These are phyloP conservation scores for Pleurotus citrinopileatus DNA, from an alignment of 768 basidiomycete species.

Conservation along the genomic window DNA sequence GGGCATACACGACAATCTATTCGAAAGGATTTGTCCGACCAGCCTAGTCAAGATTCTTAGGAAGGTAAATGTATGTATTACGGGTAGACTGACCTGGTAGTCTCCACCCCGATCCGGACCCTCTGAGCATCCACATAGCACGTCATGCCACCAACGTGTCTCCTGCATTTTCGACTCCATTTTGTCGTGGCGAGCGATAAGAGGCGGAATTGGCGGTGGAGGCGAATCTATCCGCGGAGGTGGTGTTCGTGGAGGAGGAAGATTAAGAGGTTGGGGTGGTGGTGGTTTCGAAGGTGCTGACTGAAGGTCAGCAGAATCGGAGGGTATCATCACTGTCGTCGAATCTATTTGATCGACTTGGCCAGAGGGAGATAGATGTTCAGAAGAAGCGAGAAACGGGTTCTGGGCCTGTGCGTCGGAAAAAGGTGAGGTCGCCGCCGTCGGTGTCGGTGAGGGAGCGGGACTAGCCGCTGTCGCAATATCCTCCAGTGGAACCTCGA, in stretches of 20 bases:
- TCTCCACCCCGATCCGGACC: slow-evolving; percentile 73
- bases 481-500: slow-evolving; percentile 57
- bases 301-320: slow-evolving; percentile 1
- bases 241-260: slow-evolving; percentile 60
- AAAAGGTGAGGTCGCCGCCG: slow-evolving; percentile 47
- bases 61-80: background rate
- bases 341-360: background rate
- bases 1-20: slow-evolving; percentile 21
- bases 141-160: slow-evolving; percentile 81
- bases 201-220: slow-evolving; percentile 32
- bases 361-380: background rate
- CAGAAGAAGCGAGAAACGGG: background rate
- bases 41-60: slow-evolving; percentile 39
- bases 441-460: slow-evolving; percentile 38
- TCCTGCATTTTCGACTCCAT: slow-evolving; percentile 32
- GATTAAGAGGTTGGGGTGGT: slow-evolving; percentile 55
- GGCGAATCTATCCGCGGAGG: slow-evolving; percentile 41
- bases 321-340: background rate
- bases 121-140: slow-evolving; percentile 79
- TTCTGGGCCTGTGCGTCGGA: slow-evolving; percentile 28
- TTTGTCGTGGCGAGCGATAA: slow-evolving; percentile 17
- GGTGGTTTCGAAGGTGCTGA: slow-evolving; percentile 29
- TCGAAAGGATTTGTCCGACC: slow-evolving; percentile 71
- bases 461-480: slow-evolving; percentile 36
- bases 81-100: slow-evolving; percentile 49